A percentile compares a stretch with the other conserved stretches of the same genome.
phyloP scores from a whole-genome alignment of 768 basidiomycete genomes.

The Phylloporus arenicola region DNA sequence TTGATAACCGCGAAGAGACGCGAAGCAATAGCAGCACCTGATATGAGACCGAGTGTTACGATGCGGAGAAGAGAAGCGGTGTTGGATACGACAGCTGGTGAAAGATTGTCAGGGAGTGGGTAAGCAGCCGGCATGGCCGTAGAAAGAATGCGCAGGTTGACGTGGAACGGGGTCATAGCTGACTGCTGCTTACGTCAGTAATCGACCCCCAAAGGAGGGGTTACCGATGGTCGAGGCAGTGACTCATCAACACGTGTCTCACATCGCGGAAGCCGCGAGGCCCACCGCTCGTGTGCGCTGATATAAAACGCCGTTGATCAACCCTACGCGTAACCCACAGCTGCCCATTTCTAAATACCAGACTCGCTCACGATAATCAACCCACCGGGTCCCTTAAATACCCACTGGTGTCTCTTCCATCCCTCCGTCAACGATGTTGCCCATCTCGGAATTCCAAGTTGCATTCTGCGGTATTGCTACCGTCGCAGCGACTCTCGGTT shows the following conservation, averaged over 20 bases:
- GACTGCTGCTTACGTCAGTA: constrained; percentile 1
- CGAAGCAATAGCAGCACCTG: constrained; percentile 90
- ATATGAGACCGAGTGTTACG: constrained; percentile 84
- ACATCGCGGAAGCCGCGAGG: constrained; percentile 30
- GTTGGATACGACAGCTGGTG: constrained; percentile 72
- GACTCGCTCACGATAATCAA: constrained; percentile 19
- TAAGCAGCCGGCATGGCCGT: constrained; percentile 70
- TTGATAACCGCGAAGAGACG: constrained; percentile 96
- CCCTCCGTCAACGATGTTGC: constrained; percentile 35
- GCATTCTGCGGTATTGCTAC: constrained; percentile 55
- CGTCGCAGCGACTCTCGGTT: constrained; percentile 55
- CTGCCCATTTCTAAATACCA: background rate
- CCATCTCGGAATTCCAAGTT: constrained; percentile 39
- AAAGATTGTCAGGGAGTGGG: constrained; percentile 63
- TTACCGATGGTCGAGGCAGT: constrained; percentile 8
- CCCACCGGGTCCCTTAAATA: constrained; percentile 17
- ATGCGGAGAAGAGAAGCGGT: constrained; percentile 89
- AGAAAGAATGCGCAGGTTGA: constrained; percentile 9
- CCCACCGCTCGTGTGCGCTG: constrained; percentile 18
- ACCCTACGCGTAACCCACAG: constrained; percentile 8
- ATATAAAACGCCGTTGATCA: constrained; percentile 32
- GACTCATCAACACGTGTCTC: constrained; percentile 22
- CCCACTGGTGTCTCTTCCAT: constrained; percentile 2
- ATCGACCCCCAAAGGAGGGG: constrained; percentile 4
- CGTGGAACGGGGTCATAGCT: constrained; percentile 13